Conservation (phyloP, 1,284 basidiomycete genomes). For the Gomphus bonarii region DNA sequence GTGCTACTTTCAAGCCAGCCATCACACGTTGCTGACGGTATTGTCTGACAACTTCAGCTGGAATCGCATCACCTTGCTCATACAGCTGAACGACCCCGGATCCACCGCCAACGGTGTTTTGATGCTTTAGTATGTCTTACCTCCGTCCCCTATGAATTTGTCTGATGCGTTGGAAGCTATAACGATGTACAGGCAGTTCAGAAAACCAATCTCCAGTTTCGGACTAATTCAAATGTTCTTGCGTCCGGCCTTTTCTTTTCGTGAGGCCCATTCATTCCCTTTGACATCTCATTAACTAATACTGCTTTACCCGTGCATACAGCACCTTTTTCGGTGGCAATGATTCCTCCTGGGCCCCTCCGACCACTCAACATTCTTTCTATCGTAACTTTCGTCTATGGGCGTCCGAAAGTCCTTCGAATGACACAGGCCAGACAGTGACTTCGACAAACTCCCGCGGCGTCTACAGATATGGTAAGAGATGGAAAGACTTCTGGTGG, state of each 20-base stretch:
- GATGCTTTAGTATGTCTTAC: constrained; percentile 36
- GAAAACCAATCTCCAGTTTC: constrained; percentile 41
- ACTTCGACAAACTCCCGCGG: not conserved
- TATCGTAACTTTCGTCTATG: constrained; percentile 58
- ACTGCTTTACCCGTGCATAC: not conserved
- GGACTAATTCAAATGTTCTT: constrained; percentile 32
- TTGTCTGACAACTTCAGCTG: too few relatives aligned
- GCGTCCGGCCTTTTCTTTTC: constrained; percentile 58
- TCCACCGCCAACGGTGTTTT: constrained; percentile 47
- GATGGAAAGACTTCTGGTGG: not conserved
- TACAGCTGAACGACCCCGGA: constrained; percentile 47
- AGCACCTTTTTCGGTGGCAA: constrained; percentile 69
- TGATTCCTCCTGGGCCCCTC: constrained; percentile 55
- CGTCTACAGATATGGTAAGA: not conserved
- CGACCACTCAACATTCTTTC: constrained; percentile 50
- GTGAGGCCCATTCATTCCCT: constrained; percentile 25
- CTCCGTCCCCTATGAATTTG: not conserved
- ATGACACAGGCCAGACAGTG: constrained; percentile 10
- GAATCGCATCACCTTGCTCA: constrained; percentile 37
- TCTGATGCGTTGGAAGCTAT: constrained; percentile 28
- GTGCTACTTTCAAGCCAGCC: constrained; percentile 16
- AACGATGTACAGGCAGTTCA: constrained; percentile 44
- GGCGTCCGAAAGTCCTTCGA: constrained; percentile 21
- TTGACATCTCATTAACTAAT: not conserved
- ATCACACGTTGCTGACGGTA: not conserved